Evolutionary conservation across 2,329 filamentous ascomycete species (phyloP).

Genomic region (Tricladium varicosporioides): DNA sequence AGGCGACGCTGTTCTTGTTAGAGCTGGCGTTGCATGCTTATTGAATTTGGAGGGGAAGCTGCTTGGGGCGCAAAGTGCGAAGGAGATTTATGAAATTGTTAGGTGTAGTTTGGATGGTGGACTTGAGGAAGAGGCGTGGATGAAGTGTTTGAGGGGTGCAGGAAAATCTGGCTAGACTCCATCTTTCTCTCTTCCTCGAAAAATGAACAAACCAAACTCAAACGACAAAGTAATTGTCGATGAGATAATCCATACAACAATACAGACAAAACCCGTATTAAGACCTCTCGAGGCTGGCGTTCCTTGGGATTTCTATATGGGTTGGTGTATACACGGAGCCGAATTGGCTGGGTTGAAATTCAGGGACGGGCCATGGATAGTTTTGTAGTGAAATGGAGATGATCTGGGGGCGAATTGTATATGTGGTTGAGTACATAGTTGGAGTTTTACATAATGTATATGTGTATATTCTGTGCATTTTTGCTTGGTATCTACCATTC

Average conservation of each 20-base stretch:
- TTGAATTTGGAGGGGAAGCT: conserved; percentile 48
- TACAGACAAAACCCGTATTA: no score
- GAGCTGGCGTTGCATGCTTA: conserved; percentile 69
- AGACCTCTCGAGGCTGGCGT: no score
- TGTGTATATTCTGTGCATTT: conserved; percentile 9
- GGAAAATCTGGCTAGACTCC: conserved; percentile 21
- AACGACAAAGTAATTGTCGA: not conserved
- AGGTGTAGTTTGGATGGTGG: conserved; percentile 12
- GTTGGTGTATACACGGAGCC: no score
- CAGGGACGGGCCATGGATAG: not conserved
- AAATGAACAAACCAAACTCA: not conserved
- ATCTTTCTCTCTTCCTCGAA: not conserved
- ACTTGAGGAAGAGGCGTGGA: conserved; percentile 29
- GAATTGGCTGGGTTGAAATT: no score
- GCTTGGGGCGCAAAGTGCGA: conserved; percentile 37
- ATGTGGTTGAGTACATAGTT: conserved; percentile 1
- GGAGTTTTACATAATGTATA: conserved; percentile 15
- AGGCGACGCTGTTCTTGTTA: conserved; percentile 68
- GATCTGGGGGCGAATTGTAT: not conserved
- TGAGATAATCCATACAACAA: not conserved
- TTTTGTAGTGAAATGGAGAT: not conserved
- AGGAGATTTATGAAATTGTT: conserved; percentile 22
- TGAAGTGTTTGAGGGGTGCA: conserved; percentile 24
- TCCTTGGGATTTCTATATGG: no score
- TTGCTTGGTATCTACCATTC: no score